Evolutionary conservation across 2,329 filamentous ascomycete species (phyloP).

Genomic region (Conoideocrella luteorostrata): DNA sequence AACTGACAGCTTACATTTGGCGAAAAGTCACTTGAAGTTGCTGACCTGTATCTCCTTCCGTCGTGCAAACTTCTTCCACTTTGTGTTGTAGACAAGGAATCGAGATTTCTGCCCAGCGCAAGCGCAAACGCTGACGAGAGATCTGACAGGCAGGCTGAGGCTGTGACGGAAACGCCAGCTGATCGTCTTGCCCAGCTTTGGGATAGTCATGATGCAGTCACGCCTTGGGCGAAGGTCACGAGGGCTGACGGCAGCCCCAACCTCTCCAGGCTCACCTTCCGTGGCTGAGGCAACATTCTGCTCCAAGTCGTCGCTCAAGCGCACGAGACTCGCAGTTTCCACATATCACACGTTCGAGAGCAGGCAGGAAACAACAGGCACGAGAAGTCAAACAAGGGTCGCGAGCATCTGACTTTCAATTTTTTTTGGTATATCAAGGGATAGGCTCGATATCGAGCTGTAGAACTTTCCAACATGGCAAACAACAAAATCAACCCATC

Average conservation of each 20-base stretch:
- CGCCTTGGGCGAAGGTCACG: constrained; percentile 7
- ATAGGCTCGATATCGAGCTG: background rate
- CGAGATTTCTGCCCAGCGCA: too few species aligned
- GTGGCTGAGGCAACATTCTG: background rate
- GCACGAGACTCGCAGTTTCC: constrained; percentile 5
- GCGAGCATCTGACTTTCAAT: background rate
- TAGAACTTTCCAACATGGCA: constrained; percentile 16
- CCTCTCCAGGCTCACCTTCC: background rate
- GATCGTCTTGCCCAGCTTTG: constrained; percentile 4
- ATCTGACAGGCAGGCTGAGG: background rate
- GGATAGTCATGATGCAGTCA: constrained; percentile 8
- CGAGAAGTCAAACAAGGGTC: background rate
- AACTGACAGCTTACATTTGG: too few species aligned
- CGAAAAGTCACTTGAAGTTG: too few species aligned
- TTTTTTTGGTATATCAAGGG: background rate
- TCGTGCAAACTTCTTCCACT: too few species aligned
- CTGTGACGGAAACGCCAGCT: background rate
- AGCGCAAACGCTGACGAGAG: too few species aligned
- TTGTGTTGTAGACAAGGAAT: too few species aligned
- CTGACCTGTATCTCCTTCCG: too few species aligned
- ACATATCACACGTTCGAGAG: background rate
- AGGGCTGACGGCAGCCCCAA: background rate
- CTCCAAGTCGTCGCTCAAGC: background rate
- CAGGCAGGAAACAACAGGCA: background rate
- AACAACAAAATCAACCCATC: constrained; percentile 18